A percentile compares a stretch with the other conserved stretches of the same genome.
Evolutionary conservation across 495 filamentous ascomycete species (phyloP).

Genomic region (Venustampulla echinocandica): DNA sequence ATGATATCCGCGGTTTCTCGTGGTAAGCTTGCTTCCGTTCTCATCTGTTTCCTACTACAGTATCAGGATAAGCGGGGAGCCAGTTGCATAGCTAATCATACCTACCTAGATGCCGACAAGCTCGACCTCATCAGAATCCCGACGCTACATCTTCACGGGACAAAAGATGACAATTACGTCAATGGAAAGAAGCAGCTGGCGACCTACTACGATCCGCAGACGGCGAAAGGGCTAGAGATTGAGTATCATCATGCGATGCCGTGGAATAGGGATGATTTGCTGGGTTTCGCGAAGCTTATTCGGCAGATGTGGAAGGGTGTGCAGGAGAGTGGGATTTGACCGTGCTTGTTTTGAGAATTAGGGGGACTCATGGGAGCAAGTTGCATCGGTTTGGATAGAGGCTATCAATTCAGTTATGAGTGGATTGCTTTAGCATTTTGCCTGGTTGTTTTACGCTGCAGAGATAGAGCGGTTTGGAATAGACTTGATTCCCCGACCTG

Average conservation of each 20-base stretch:
- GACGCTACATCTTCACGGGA: slow-evolving; percentile 16
- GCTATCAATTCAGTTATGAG: too few relatives aligned
- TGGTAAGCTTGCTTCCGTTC: slow-evolving; percentile 3
- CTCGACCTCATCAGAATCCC: slow-evolving; percentile 8
- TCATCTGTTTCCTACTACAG: not conserved
- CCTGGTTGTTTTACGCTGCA: too few relatives aligned
- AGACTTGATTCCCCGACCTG: too few relatives aligned
- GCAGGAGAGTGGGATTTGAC: too few relatives aligned
- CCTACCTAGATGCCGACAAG: not conserved
- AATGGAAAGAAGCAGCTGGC: slow-evolving; percentile 11
- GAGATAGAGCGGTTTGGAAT: too few relatives aligned
- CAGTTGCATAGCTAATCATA: not conserved
- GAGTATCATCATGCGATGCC: slow-evolving; percentile 19
- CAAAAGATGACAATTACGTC: slow-evolving; percentile 6
- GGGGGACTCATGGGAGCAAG: too few relatives aligned
- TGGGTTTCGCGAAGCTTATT: not conserved
- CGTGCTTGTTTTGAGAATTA: too few relatives aligned
- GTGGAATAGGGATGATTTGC: slow-evolving; percentile 6
- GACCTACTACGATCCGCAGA: slow-evolving; percentile 7
- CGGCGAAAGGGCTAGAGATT: slow-evolving; percentile 7
- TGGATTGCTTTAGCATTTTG: too few relatives aligned
- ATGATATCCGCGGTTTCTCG: slow-evolving; percentile 13
- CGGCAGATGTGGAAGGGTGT: too few relatives aligned
- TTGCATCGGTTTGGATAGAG: too few relatives aligned
- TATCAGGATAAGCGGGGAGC: too few relatives aligned